Conservation (phyloP, 2,329 filamentous ascomycete species). For the Colletotrichum sp. region DNA sequence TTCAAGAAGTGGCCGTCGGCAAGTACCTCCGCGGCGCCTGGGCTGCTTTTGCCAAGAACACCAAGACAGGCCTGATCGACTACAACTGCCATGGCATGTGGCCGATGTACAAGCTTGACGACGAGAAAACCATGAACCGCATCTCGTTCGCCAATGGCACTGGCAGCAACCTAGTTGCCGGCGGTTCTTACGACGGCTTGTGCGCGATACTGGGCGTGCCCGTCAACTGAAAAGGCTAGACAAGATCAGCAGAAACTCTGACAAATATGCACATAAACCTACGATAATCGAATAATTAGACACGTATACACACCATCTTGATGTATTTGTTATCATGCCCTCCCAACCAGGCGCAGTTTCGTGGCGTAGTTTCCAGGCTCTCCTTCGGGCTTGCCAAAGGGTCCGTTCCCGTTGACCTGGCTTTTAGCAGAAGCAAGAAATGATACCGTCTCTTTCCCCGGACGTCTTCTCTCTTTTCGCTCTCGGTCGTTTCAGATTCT, state of each 20-base stretch:
- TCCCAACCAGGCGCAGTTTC: not conserved
- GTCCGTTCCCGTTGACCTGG: not conserved
- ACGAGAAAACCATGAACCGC: slow-evolving; percentile 26
- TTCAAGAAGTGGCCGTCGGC: slow-evolving; percentile 30
- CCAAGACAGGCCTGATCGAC: slow-evolving; percentile 31
- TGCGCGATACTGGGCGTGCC: not conserved
- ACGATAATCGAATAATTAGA: not conserved
- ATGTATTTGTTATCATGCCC: not conserved
- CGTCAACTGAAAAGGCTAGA: not conserved
- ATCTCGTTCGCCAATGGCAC: slow-evolving; percentile 29
- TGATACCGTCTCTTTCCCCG: not conserved
- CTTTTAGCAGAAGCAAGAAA: not conserved
- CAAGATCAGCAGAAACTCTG: not conserved
- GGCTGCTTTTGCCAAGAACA: slow-evolving; percentile 42
- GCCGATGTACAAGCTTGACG: slow-evolving; percentile 22
- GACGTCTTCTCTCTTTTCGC: not conserved
- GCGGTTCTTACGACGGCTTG: slow-evolving; percentile 5
- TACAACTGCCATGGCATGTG: slow-evolving; percentile 28
- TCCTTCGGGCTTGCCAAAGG: not conserved
- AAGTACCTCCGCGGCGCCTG: slow-evolving; percentile 40
- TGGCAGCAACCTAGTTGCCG: slow-evolving; percentile 27
- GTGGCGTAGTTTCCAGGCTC: not conserved
- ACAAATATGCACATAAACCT: not conserved
- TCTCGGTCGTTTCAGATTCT: not conserved
- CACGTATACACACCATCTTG: not conserved